Percentiles rank a stretch among this genome's conserved stretches.
phyloP scores from a whole-genome alignment of 2,329 filamentous ascomycete species.

The Sordariomycetes sp. region DNA sequence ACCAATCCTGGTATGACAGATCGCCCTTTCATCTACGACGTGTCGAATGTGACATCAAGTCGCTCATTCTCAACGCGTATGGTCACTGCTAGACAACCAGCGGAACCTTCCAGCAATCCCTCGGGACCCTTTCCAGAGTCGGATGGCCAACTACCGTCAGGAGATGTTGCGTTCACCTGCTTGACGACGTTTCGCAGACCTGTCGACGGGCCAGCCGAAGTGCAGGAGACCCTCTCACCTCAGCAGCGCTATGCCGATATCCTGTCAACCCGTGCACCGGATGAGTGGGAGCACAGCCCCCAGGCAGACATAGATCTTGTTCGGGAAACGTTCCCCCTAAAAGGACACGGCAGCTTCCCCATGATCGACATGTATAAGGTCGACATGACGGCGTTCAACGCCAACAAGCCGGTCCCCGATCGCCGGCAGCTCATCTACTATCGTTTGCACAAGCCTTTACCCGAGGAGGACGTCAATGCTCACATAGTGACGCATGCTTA shows the following conservation, averaged over 20 bases:
- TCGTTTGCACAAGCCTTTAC: constrained; percentile 33
- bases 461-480: constrained; percentile 27
- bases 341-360: constrained; percentile 35
- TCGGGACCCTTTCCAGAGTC: constrained; percentile 25
- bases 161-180: constrained; percentile 38
- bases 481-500: constrained; percentile 41
- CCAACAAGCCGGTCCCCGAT: constrained; percentile 28
- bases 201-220: constrained; percentile 21
- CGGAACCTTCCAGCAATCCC: constrained; percentile 23
- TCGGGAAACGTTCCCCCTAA: constrained; percentile 22
- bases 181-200: constrained; percentile 42
- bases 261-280: constrained; percentile 23
- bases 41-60: constrained; percentile 32
- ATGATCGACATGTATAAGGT: constrained; percentile 45
- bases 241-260: constrained; percentile 33
- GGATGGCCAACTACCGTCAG: constrained; percentile 28
- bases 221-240: constrained; percentile 26
- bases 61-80: constrained; percentile 39
- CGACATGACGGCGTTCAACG: constrained; percentile 38
- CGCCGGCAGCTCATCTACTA: constrained; percentile 40
- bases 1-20: constrained; percentile 35
- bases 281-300: constrained; percentile 35
- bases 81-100: constrained; percentile 39
- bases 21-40: constrained; percentile 44
- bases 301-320: constrained; percentile 34